Conservation (phyloP, 1,284 basidiomycete genomes). For the Exobasidium cylindrosporum region DNA sequence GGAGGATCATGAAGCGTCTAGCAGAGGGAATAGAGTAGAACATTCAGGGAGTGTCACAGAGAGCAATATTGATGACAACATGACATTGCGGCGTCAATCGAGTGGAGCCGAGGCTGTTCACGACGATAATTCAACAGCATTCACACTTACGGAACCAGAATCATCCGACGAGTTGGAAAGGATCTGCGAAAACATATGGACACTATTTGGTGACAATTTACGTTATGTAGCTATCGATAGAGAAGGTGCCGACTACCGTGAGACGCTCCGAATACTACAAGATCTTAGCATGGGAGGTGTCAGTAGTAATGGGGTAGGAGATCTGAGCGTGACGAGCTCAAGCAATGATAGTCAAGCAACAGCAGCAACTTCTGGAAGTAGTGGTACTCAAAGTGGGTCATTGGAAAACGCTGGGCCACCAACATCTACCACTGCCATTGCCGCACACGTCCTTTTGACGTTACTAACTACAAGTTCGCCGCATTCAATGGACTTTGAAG, state of each 20-base stretch:
- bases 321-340: not conserved
- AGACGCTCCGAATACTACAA: conserved; percentile 35
- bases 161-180: conserved; percentile 42
- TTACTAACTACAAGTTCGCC: conserved; percentile 10
- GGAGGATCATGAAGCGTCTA: too few relatives aligned
- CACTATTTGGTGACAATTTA: conserved; percentile 41
- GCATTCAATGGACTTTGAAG: conserved; percentile 21
- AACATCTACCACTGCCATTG: conserved; percentile 5
- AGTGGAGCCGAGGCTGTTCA: not conserved
- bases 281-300: conserved; percentile 10
- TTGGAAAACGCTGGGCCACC: conserved; percentile 14
- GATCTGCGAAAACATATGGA: conserved; percentile 39
- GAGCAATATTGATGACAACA: not conserved
- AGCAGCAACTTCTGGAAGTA: conserved; percentile 7
- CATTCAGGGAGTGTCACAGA: too few relatives aligned
- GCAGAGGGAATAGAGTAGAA: too few relatives aligned
- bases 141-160: conserved; percentile 20
- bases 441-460: conserved; percentile 5
- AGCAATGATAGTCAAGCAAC: conserved; percentile 7
- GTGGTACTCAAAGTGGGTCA: conserved; percentile 18
- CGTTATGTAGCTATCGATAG: conserved; percentile 33
- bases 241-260: conserved; percentile 30
- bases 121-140: too few relatives aligned
- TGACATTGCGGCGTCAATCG: not conserved
- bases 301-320: conserved; percentile 2